phyloP scores from a whole-genome alignment of 352 stramenopile genomes.

The Aphanomyces astaci region DNA sequence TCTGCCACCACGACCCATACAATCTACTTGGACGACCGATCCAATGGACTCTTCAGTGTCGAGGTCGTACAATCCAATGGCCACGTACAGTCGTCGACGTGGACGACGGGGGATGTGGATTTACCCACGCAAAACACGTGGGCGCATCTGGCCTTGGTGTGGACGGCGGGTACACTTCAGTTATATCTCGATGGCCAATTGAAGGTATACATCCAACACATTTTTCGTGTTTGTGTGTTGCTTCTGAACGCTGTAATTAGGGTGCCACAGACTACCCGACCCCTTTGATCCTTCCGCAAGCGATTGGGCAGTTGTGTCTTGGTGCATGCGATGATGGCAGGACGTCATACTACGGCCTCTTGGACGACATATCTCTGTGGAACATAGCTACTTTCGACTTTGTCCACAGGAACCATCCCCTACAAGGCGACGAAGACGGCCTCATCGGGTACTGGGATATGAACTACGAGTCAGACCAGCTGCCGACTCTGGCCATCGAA shows the following conservation, averaged over 20 bases:
- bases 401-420: not conserved
- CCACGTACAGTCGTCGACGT: not conserved
- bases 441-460: conserved; percentile 23
- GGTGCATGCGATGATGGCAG: not conserved
- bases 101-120: not conserved
- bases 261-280: not conserved
- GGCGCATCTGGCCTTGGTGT: not conserved
- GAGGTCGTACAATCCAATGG: not conserved
- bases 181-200: conserved; percentile 14
- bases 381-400: not conserved
- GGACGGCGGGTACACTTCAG: not conserved
- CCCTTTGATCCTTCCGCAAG: not conserved
- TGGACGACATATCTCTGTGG: conserved; percentile 19
- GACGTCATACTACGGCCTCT: not conserved
- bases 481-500: not conserved
- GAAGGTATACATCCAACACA: not conserved
- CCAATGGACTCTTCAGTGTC: not conserved
- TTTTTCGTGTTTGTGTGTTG: too few species aligned
- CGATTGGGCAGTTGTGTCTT: not conserved
- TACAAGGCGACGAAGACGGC: conserved; percentile 5
- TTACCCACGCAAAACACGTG: not conserved
- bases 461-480: not conserved
- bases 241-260: too few species aligned
- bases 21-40: not conserved
- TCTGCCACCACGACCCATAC: not conserved